Base-by-base conservation (phyloP, 176 grass and related monocot genomes). In the Panicum miliaceum region DNA sequence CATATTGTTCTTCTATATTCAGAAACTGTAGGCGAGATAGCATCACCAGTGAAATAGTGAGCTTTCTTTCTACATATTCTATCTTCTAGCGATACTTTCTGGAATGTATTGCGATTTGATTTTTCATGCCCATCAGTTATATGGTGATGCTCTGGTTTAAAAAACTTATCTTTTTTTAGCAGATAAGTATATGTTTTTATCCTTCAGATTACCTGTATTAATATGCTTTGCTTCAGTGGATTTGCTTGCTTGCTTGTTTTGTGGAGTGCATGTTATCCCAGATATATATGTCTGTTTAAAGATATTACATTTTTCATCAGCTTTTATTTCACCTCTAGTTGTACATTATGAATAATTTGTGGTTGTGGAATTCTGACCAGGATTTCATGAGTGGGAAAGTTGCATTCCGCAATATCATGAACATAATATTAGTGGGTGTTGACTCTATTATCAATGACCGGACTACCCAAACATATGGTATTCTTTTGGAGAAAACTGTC, bases 351-450 rank as follows among this genome's bases (percentile, higher is more conserved):
- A 52, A 75, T 79, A 78, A 81, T 70, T 69, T 10, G 6, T 51
- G 10, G 36, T 66, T 80, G 20, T 76, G 58, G 3, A 74, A 82
- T 86, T 37, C 41, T 87, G 62, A 56, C 81, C 85, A 98, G 96
- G 96, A 98, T 84, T 92, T 98, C 82, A 98, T 95, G 93, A 92
- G 93, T 45, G 93, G 93, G 54, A 98, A 93, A 86, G 66, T 88
- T 71, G 89, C 87, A 83, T 98, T 93, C 46, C 90, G 93, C 34
- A 98, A 98, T 86, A 90, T 98, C 60, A 93, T 98, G 96, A 95
- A 88, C 84, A 92, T 98, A 65, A 68, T 95, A 73, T 89, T 84
- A 67, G 77, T 93, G 65, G 93, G 96, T 68, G 93, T 92, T 52
- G 90, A 93, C 75, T 87, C 90, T 23, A 53, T 98, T 65, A 92